Base-by-base conservation (phyloP, 2,329 filamentous ascomycete genomes). In the Alternaria solani region DNA sequence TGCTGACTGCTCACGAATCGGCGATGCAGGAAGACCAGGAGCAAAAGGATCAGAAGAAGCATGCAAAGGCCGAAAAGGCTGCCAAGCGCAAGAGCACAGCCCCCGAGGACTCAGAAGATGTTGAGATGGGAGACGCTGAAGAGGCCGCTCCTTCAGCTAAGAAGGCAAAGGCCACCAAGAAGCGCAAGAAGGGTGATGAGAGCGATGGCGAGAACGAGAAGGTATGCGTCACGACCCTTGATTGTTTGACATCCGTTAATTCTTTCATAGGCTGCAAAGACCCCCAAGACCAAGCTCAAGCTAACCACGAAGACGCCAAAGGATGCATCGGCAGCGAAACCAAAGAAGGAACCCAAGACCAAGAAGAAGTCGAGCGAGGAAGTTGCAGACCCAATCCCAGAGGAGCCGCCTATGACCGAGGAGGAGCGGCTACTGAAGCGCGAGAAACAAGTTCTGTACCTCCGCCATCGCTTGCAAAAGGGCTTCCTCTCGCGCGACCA, bases 401-500 rank as follows among this genome's bases (percentile, higher is more conserved):
- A 85, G 55, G 83, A 85, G 64, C 84, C 85, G 65, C 81, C 82
- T 42, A 74, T 87, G 62, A 85, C 85, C 25, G 83, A 84, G 14
- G 82, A 83, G 57, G 86, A 88, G 71, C 80, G 81, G 43, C 81
- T 84, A 46, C 81, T 83, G 58, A 87, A 86, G 77, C 86, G 85
- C 64, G 82, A 88, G 76, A 88, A 88, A 79, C 82, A 85, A 63
- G 93, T 99, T n/a, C 83, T 97, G 32, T 98, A 96, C 79, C 86
- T 97, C 39, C 91, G 95, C 65, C 94, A 99, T 81, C 93, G 94
- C 78, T 88, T 99, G 34, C 95, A 99, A 76, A 96, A 96, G 78
- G 94, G 94, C 0, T 93, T 99, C 71, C 85, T 99, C 43, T 91
- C 91, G 23, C 88, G 91, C 60, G 93, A 97, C 67, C 87, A 91